These are phyloP conservation scores for Sabuloglossum arenarium DNA, from an alignment of 495 filamentous ascomycete species.

Conservation along the genomic window DNA sequence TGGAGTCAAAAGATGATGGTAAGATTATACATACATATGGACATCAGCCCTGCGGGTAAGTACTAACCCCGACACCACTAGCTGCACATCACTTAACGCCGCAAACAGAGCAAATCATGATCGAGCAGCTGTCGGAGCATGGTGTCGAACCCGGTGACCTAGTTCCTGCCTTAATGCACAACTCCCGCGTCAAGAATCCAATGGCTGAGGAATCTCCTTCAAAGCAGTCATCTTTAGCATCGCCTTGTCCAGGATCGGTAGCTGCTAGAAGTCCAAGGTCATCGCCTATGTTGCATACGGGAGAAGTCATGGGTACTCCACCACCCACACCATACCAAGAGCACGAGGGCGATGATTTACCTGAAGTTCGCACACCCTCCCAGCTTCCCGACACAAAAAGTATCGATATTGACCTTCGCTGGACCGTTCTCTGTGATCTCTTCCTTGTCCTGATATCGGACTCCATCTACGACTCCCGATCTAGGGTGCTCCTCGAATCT, in stretches of 20 bases:
- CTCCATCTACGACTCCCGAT: constrained; percentile 79
- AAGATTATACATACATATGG: constrained; percentile 85
- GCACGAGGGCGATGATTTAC: constrained; percentile 46
- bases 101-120: constrained; percentile 78
- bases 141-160: constrained; percentile 72
- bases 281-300: background rate
- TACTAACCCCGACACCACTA: background rate
- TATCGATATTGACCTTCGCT: constrained; percentile 89
- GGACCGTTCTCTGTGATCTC: constrained; percentile 93
- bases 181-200: constrained; percentile 83
- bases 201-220: constrained; percentile 32
- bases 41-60: constrained; percentile 46
- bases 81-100: constrained; percentile 9
- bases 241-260: constrained; percentile 13
- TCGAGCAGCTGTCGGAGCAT: constrained; percentile 86
- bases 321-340: constrained; percentile 39
- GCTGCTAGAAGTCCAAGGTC: background rate
- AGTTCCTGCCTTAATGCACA: constrained; percentile 73
- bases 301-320: background rate
- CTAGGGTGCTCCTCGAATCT: constrained; percentile 62
- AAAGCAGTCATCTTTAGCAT: constrained; percentile 2
- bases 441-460: constrained; percentile 93
- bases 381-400: constrained; percentile 61
- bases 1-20: constrained; percentile 98
- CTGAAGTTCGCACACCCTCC: constrained; percentile 56